Conservation (phyloP, 2,329 filamentous ascomycete species). For the Shiraia sp. region DNA sequence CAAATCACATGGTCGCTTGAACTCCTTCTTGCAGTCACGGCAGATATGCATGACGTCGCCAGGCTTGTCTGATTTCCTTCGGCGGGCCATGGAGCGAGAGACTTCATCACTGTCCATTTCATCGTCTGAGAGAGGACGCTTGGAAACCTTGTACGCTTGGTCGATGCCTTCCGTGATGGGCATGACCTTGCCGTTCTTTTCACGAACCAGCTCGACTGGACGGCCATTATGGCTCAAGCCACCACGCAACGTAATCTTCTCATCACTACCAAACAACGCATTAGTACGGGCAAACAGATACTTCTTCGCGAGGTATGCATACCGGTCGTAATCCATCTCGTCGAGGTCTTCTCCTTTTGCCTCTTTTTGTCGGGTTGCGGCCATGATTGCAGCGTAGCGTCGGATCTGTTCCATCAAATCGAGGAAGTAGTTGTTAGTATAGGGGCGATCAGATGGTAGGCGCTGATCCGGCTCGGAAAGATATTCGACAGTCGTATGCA, state of each 20-base stretch:
- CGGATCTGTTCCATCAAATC: constrained; percentile 93
- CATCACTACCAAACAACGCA: constrained; percentile 53
- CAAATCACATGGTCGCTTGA: constrained; percentile 94
- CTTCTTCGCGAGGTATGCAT: constrained; percentile 29
- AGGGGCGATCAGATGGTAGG: constrained; percentile 82
- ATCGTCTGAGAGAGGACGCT: constrained; percentile 62
- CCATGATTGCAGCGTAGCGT: constrained; percentile 84
- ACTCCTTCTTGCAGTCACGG: constrained; percentile 80
- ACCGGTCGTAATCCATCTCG: constrained; percentile 56
- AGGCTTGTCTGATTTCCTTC: constrained; percentile 88
- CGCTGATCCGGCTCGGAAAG: constrained; percentile 85
- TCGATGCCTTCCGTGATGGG: constrained; percentile 66
- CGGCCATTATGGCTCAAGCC: constrained; percentile 81
- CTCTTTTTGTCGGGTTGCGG: constrained; percentile 70
- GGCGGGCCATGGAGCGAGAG: constrained; percentile 89
- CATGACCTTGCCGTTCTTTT: constrained; percentile 77
- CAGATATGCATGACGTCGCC: constrained; percentile 84
- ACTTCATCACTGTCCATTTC: constrained; percentile 80
- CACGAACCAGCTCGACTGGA: constrained; percentile 80
- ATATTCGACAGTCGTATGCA: constrained; percentile 85
- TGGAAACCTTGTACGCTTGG: constrained; percentile 62
- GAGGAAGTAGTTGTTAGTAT: constrained; percentile 95
- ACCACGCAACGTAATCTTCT: constrained; percentile 79
- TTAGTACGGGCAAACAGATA: constrained; percentile 30
- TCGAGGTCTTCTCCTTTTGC: constrained; percentile 58